A percentile compares a stretch with the other conserved stretches of the same genome.
These are phyloP conservation scores for Macrocybe gigantea DNA, from an alignment of 768 basidiomycete genomes.

Conservation along the genomic window DNA sequence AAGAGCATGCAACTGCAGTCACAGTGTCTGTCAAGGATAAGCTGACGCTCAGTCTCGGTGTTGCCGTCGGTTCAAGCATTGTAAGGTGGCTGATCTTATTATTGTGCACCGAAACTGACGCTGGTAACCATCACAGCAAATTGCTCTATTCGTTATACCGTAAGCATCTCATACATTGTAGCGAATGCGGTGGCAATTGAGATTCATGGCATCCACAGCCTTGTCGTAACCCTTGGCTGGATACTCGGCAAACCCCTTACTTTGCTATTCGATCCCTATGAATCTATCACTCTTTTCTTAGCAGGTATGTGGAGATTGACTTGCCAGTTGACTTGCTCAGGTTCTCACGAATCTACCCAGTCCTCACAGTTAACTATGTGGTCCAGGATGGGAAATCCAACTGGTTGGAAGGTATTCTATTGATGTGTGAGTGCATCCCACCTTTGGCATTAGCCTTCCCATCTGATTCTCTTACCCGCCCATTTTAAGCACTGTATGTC, in stretches of 20 bases:
- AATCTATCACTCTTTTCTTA: slow-evolving; percentile 62
- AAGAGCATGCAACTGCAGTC: slow-evolving; percentile 88
- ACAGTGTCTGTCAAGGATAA: slow-evolving; percentile 91
- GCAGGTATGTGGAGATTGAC: slow-evolving; percentile 23
- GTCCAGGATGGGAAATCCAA: slow-evolving; percentile 86
- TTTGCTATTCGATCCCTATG: slow-evolving; percentile 83
- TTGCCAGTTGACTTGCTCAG: slow-evolving; percentile 10
- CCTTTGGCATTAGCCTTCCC: neutral
- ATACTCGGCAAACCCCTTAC: slow-evolving; percentile 72
- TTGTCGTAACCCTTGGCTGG: slow-evolving; percentile 79
- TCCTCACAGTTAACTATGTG: slow-evolving; percentile 80
- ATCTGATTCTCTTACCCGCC: neutral
- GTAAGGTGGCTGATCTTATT: slow-evolving; percentile 32
- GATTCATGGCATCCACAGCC: slow-evolving; percentile 26
- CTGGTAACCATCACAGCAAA: slow-evolving; percentile 44
- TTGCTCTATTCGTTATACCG: slow-evolving; percentile 44
- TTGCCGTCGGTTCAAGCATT: slow-evolving; percentile 83
- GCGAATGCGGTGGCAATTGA: neutral
- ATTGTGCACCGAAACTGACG: neutral
- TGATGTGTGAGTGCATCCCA: slow-evolving; percentile 49
- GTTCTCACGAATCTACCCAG: slow-evolving; percentile 21
- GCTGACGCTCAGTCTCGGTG: slow-evolving; percentile 79
- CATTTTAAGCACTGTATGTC: slow-evolving; percentile 51
- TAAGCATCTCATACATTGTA: slow-evolving; percentile 13
- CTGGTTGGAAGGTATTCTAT: slow-evolving; percentile 77